phyloP scores from a whole-genome alignment of 75 land plant genomes.

The Sequoia sempervirens region DNA sequence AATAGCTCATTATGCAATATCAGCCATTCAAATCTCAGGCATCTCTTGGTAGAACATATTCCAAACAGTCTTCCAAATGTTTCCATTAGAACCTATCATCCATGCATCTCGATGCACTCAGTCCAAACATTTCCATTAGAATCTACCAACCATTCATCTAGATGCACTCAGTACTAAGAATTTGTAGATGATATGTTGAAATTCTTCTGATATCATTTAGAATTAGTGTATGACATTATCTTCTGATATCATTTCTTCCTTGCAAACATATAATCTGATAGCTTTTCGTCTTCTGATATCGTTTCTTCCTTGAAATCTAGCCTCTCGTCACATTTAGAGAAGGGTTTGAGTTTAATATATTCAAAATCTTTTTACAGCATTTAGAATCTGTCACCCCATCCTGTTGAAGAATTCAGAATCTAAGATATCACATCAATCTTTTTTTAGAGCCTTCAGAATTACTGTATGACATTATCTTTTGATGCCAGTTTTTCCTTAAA shows the following conservation, averaged over 20 bases:
- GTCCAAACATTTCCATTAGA: not conserved
- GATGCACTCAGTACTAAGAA: not conserved
- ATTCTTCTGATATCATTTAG: not conserved
- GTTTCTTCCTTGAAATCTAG: no score
- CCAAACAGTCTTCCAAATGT: not conserved
- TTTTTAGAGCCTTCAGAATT: not conserved
- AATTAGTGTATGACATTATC: no score
- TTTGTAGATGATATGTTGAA: not conserved
- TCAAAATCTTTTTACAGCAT: not conserved
- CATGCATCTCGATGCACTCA: not conserved
- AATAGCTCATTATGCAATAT: not conserved
- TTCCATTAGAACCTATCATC: not conserved
- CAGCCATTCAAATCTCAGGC: not conserved
- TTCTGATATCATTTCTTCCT: not conserved
- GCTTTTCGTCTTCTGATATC: no score
- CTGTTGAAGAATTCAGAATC: no score
- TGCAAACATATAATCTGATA: no score
- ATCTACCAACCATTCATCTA: not conserved
- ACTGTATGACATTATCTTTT: not conserved
- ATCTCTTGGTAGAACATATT: not conserved
- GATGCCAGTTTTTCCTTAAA: not conserved
- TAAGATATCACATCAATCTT: not conserved
- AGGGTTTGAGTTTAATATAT: not conserved
- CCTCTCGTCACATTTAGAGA: no score
- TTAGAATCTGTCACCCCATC: not conserved